Evolutionary conservation across 768 basidiomycete genomes (phyloP), one percentile per base, ranked within the genome.

Genomic region (Lactarius deliciosus): DNA sequence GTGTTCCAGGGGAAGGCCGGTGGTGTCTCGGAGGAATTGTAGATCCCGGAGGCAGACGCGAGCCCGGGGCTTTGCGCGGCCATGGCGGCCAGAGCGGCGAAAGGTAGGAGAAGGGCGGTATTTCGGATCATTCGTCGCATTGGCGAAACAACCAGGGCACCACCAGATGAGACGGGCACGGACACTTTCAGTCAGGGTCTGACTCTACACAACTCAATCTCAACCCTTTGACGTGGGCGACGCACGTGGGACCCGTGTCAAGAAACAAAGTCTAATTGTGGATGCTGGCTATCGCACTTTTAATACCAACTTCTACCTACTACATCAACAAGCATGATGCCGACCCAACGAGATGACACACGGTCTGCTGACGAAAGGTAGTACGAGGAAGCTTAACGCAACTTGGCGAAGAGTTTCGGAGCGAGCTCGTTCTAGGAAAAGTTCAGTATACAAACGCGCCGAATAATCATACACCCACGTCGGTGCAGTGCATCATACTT

Each of bases 401-500:
- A 83, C 79, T 92, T 90, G 75, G 84, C 75, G 81, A 93, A 95
- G 57, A 96, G 79, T 78, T 89, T 92, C 73, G 93, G 91, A 64
- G 86, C 92, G 68, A 86, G 84, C 71, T 84, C 81, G 70, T 77
- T 79, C 81, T 77, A 70, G 36, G 36, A 5, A 57, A 66, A 13
- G 53, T 70, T 63, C 72, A 64, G 64, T 22, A 41, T 43, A 11
- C 4, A 40, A 53, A 25, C 2, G 22, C 32, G 56, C 53, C 9
- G 28, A 36, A 61, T 30, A 38, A 28, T 6, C 36, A 32, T 45
- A 81, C 90, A 64, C 66, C 28, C 79, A 93, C 92, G 71, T 95
- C 92, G 63, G 88, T 90, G 73, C 92, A 95, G 81, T 95, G 94
- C 92, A 95, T 95, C 87, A 93, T 84, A 79, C 89, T 92, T 72